A percentile compares a stretch with the other conserved stretches of the same genome.
Evolutionary conservation across 2,329 filamentous ascomycete species (phyloP).

Genomic region (Talaromyces rugulosus): DNA sequence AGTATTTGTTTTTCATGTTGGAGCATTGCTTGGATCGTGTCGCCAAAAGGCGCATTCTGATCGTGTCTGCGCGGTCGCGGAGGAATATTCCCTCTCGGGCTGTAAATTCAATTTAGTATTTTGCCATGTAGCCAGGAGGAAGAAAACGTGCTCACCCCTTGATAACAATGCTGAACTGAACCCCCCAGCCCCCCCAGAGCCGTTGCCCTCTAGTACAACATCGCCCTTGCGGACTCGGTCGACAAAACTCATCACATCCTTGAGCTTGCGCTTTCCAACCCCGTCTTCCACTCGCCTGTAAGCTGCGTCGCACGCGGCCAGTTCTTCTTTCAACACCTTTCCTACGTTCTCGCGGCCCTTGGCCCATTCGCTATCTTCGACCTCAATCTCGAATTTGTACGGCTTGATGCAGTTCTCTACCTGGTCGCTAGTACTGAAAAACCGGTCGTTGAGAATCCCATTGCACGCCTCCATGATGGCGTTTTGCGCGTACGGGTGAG

Average conservation of each 20-base stretch:
- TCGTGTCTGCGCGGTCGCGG: slow-evolving; percentile 80
- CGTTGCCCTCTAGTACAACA: slow-evolving; percentile 77
- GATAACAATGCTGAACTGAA: slow-evolving; percentile 84
- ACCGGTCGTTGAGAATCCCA: slow-evolving; percentile 85
- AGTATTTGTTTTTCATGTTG: slow-evolving; percentile 82
- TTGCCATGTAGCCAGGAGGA: slow-evolving; percentile 3
- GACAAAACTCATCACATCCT: slow-evolving; percentile 85
- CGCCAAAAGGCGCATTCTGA: slow-evolving; percentile 84
- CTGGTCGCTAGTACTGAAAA: slow-evolving; percentile 95
- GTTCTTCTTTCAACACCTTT: slow-evolving; percentile 77
- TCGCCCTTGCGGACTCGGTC: slow-evolving; percentile 87
- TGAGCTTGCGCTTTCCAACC: slow-evolving; percentile 78
- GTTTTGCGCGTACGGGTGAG: slow-evolving; percentile 86
- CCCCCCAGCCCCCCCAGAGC: slow-evolving; percentile 79
- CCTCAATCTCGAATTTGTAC: slow-evolving; percentile 96
- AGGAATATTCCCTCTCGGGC: slow-evolving; percentile 93
- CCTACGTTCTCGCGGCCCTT: slow-evolving; percentile 79
- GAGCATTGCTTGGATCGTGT: slow-evolving; percentile 88
- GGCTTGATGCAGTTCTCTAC: slow-evolving; percentile 99
- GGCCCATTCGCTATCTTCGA: slow-evolving; percentile 84
- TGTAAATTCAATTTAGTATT: slow-evolving; percentile 33
- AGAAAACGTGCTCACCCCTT: slow-evolving; percentile 56
- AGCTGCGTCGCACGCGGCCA: slow-evolving; percentile 77
- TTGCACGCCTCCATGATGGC: slow-evolving; percentile 90
- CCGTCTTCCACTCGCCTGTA: slow-evolving; percentile 69